Evolutionary conservation across 495 filamentous ascomycete species (phyloP), one percentile per base, ranked within the genome.

Genomic region (Trichocladium antarcticum): DNA sequence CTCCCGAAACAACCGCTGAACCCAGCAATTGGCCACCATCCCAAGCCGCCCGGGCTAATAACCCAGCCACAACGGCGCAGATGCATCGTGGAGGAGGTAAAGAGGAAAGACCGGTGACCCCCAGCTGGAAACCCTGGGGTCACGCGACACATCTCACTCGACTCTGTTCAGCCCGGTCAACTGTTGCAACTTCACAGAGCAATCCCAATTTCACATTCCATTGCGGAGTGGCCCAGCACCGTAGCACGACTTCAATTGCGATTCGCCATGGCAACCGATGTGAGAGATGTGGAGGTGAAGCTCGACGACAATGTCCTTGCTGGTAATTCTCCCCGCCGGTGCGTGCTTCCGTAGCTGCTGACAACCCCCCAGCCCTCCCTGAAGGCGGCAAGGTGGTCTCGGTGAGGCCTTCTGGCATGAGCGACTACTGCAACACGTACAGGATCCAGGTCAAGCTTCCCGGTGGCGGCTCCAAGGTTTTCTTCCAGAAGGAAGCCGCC

Each of bases 341-440:
- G 31, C 31, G 31, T 44, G 9, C 12, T 7, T 12, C 14, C 7
- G 15, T 32, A 29, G 11, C 5, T 16, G n/a, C 35, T 49, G 20
- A 48, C 38, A 8, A 20, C 9, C 4, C 8, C 11, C 6, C 16
- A 55, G 56, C 27, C 11, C 53, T 58, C n/a, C 56, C 56, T 10
- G 28, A 49, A 19, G 56, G 48, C 15, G 43, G 44, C 32, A 20
- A 53, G 28, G 56, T 53, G 5, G 49, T 58, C 3, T 51, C 47
- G n/a, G 53, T 55, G 17, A 58, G 14, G 19, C 53, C 51, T 14
- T 47, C 49, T 14, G 52, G 52, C 8, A 47, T 52, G 46, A 58
- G 56, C 46, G 48, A 55, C 45, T 53, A 55, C 34, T 48, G 43
- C 47, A 50, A 55, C 49, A 58, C 56, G 20, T 50, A 45, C 41